A percentile compares a stretch with the other conserved stretches of the same genome.
These are phyloP conservation scores for Oryza brachyantha DNA, from an alignment of 176 grass and related monocot species.

Conservation along the genomic window DNA sequence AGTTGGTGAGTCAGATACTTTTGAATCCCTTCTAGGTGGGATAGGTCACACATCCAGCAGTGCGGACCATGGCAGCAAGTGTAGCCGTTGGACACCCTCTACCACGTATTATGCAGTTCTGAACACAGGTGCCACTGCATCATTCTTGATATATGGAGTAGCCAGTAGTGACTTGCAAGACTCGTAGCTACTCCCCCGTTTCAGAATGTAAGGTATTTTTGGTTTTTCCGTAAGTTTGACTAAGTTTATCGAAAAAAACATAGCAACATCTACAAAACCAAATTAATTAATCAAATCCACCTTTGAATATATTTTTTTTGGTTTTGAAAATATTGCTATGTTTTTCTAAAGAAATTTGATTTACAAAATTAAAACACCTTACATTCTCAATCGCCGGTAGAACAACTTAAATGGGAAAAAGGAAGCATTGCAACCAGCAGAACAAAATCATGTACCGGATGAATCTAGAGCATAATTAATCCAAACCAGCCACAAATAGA, in stretches of 20 bases:
- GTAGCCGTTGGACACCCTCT: background rate
- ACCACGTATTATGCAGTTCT: background rate
- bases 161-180: background rate
- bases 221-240: too few relatives aligned
- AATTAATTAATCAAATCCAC: too few relatives aligned
- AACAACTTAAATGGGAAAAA: background rate
- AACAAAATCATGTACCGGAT: background rate
- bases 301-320: too few relatives aligned
- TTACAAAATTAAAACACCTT: too few relatives aligned
- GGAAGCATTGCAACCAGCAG: background rate
- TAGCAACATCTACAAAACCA: too few relatives aligned
- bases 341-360: too few relatives aligned
- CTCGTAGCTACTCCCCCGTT: too few relatives aligned
- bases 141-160: background rate
- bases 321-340: too few relatives aligned
- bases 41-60: background rate
- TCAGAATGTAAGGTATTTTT: too few relatives aligned
- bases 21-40: background rate
- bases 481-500: background rate
- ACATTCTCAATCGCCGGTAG: too few relatives aligned
- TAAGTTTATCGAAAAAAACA: too few relatives aligned
- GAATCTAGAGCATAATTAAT: background rate
- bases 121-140: background rate
- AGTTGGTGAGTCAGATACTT: background rate
- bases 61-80: background rate